phyloP scores from a whole-genome alignment of 2,329 filamentous ascomycete species.

The Microcyclosporella mali region DNA sequence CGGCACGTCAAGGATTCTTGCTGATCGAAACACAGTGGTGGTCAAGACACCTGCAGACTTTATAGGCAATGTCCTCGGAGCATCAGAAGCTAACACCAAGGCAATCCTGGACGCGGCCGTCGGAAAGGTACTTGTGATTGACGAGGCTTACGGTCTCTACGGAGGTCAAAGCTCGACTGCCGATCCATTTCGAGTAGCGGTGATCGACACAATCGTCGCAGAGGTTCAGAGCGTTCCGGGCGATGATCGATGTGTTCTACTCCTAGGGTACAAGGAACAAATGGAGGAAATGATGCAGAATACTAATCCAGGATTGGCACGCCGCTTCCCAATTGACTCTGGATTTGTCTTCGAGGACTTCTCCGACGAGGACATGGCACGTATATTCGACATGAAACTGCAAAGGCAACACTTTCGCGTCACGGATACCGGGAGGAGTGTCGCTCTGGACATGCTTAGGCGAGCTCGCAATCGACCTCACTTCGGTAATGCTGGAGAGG shows the following conservation, averaged over 20 bases:
- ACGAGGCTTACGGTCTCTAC: slow-evolving; percentile 68
- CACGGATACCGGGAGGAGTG: slow-evolving; percentile 47
- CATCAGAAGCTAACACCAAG: slow-evolving; percentile 66
- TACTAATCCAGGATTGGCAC: slow-evolving; percentile 61
- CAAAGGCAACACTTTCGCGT: slow-evolving; percentile 49
- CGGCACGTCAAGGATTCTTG: background rate
- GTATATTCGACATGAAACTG: slow-evolving; percentile 60
- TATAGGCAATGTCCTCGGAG: slow-evolving; percentile 56
- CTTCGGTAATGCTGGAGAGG: slow-evolving; percentile 68
- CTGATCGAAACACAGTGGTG: slow-evolving; percentile 46
- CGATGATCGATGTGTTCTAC: slow-evolving; percentile 65
- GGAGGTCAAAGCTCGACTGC: slow-evolving; percentile 32
- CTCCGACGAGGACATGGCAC: slow-evolving; percentile 48
- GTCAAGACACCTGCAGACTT: slow-evolving; percentile 71
- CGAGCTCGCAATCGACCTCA: slow-evolving; percentile 57
- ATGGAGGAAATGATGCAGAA: slow-evolving; percentile 70
- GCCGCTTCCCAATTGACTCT: slow-evolving; percentile 58
- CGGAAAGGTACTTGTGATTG: slow-evolving; percentile 73
- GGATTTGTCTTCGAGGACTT: slow-evolving; percentile 68
- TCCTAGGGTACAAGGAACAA: slow-evolving; percentile 63
- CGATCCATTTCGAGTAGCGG: slow-evolving; percentile 55
- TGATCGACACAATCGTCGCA: slow-evolving; percentile 68
- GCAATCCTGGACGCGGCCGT: slow-evolving; percentile 59
- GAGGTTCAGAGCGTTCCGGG: slow-evolving; percentile 64
- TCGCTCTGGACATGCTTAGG: slow-evolving; percentile 55